Evolutionary conservation across 2,329 filamentous ascomycete genomes (phyloP).

Genomic region (Ceratocystis harringtonii): DNA sequence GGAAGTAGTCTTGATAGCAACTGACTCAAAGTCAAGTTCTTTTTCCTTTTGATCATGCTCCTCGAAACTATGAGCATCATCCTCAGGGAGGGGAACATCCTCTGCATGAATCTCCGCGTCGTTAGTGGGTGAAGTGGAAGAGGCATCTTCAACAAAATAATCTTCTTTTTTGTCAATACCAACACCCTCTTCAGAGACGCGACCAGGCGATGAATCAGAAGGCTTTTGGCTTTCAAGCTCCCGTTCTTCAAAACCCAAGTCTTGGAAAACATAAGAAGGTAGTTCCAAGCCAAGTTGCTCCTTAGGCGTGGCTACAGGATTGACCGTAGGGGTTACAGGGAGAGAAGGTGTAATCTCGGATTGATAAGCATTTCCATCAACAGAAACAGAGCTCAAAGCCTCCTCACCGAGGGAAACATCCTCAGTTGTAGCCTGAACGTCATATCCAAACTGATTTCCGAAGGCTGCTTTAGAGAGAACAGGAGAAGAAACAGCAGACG

Average conservation of each 20-base stretch:
- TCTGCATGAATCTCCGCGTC: not conserved
- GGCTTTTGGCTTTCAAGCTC: not conserved
- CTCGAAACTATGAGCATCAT: not conserved
- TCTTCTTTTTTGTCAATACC: no score
- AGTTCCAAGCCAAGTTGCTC: no score
- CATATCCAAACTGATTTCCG: not conserved
- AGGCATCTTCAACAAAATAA: not conserved
- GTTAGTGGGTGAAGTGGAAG: not conserved
- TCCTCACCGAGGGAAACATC: not conserved
- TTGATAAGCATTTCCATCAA: not conserved
- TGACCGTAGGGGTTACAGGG: not conserved
- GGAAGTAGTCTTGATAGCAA: not conserved
- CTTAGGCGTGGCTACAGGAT: not conserved
- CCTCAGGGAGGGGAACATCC: not conserved
- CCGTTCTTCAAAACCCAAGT: not conserved
- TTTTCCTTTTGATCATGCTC: no score
- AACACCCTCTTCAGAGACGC: not conserved
- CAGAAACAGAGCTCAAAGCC: not conserved
- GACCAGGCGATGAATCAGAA: no score
- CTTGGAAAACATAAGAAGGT: no score
- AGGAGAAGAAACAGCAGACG: not conserved
- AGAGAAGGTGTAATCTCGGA: no score
- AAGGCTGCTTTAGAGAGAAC: not conserved
- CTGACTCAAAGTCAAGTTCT: not conserved
- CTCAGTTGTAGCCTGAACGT: not conserved